Evolutionary conservation across 495 filamentous ascomycete species (phyloP), one percentile per base, ranked within the genome.

Genomic region (Glonium stellatum): DNA sequence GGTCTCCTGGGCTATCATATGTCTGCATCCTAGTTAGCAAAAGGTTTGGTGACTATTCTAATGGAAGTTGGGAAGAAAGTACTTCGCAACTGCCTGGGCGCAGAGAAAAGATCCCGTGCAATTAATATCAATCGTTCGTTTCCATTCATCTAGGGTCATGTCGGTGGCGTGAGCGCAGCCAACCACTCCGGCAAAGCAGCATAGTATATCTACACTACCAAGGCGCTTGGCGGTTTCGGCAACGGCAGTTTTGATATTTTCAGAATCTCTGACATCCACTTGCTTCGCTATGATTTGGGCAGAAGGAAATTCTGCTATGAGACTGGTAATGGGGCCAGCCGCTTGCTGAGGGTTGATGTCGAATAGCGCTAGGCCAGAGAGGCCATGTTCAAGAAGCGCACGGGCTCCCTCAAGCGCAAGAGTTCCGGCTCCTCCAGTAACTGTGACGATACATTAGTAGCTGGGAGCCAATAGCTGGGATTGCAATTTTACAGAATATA

Each of bases 351-450:
- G 69, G 50, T 82, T 76, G 49, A 85, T 64, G 60, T 90, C 87
- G 61, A 87, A 80, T 56, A 89, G 78, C 55, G 78, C 78, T 39
- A 88, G 72, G 18, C 80, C 80, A 3, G 75, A 64, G 1, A 83
- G 72, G 11, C 86, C 87, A 63, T 89, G 86, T 67, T 90, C 87
- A n/a, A 89, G 82, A 15, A 90, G 78, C 5, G 85, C 86, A 4
- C 77, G 76, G 2, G 78, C 78, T 10, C 79, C 75, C 4, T 76
- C 73, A 3, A 86, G 77, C 4, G 80, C 87, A 8, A 90, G 76
- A n/a, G 78, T 82, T 1, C 87, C 86, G 34, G 84, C 78, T 49
- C 87, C 86, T 19, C 87, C 87, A 23, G 87, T 88, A 27, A 90
- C 80, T 72, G 21, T 9, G 18, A 15, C 0, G 27, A 31, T 21